Evolutionary conservation across 345 rosid species (phyloP), one percentile per base, ranked within the genome.

Genomic region (Combretum micranthum): DNA sequence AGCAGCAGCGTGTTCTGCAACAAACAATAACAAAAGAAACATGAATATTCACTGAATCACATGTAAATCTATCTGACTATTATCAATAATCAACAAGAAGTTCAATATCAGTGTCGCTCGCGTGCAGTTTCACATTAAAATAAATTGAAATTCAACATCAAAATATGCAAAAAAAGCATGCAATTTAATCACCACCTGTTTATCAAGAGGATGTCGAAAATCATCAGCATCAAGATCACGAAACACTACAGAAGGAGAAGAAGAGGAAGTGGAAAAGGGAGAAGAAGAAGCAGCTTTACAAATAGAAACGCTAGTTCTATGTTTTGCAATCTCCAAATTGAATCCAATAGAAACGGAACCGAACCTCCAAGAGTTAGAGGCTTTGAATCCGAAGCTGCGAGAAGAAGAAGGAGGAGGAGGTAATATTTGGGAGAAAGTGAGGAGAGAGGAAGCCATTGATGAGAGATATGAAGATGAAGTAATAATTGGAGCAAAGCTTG

Each of bases 141-240:
- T 32, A 32, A 32, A 32, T 7, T 3, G 39, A 32, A 32, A 32
- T 5, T 32, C 39, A 3, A 32, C 39, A 32, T 32, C 39, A 32
- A 32, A 32, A 32, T 32, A 5, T 7, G 16, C 47, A 42, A 14
- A 23, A 48, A 20, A 61, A 21, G n/a, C 20, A 15, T 18, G 0
- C 0, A 15, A n/a, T n/a, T n/a, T n/a, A 49, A 11, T 5, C 42
- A 46, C 8, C 20, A 92, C 99, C 99, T 93, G 97, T 50, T 85
- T 84, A 69, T 93, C 97, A 2, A 88, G 79, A 64, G 95, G 95
- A 66, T 88, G 98, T 15, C 97, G 77, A 52, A 92, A 88, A 75
- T 88, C 98, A 77, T 92, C 98, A 20, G 97, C 97, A 50, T 92
- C 97, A 50, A 92, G 98, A 53, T 86, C 75, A 47, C 86, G 85